Evolutionary conservation across 306 rosid species (phyloP).

Genomic region (Trichosanthes truncata): DNA sequence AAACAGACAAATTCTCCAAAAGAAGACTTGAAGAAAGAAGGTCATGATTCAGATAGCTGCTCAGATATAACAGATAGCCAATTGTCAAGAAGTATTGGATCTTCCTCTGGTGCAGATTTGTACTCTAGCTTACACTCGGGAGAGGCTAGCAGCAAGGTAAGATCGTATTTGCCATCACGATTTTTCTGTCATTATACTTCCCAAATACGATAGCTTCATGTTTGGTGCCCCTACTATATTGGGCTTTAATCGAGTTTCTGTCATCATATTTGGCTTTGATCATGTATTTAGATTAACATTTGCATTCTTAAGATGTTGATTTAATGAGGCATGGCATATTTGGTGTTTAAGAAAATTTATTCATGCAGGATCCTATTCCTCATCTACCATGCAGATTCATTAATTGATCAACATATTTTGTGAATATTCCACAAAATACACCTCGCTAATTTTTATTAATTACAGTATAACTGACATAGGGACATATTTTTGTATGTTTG

Average conservation of each 20-base stretch:
- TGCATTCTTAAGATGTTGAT: neutral
- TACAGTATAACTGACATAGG: neutral
- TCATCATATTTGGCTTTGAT: neutral
- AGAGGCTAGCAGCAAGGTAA: slow-evolving; percentile 36
- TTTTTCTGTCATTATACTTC: neutral
- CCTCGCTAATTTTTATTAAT: neutral
- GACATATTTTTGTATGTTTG: neutral
- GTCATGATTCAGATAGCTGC: slow-evolving; percentile 20
- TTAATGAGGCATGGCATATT: neutral
- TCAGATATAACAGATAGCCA: slow-evolving; percentile 30
- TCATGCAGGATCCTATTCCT: neutral
- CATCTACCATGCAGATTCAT: neutral
- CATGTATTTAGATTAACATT: neutral
- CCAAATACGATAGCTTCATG: neutral
- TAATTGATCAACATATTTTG: neutral
- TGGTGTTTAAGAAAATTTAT: neutral
- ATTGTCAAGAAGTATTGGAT: slow-evolving; percentile 21
- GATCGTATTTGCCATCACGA: neutral
- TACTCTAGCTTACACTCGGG: slow-evolving; percentile 33
- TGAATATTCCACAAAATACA: neutral
- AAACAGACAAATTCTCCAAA: slow-evolving; percentile 14
- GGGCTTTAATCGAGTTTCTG: neutral
- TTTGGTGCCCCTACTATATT: neutral
- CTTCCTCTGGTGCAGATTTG: slow-evolving; percentile 33
- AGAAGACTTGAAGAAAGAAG: slow-evolving; percentile 16